Evolutionary conservation across 768 basidiomycete genomes (phyloP).

Genomic region (Kwoniella botswanensis): DNA sequence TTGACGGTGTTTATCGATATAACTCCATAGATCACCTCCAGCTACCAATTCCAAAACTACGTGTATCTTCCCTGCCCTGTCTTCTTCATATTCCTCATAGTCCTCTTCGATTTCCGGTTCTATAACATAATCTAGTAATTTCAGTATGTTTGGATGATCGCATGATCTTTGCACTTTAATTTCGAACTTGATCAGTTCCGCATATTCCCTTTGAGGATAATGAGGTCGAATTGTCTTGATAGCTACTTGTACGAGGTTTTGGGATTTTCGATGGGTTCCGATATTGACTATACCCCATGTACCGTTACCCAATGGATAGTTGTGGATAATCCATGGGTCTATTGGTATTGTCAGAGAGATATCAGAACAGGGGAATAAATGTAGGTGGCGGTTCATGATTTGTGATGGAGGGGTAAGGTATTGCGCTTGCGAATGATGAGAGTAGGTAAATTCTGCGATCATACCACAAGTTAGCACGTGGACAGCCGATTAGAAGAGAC

Average conservation of each 20-base stretch:
- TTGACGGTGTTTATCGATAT: slow-evolving; percentile 21
- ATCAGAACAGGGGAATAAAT: slow-evolving; percentile 10
- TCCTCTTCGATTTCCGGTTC: slow-evolving; percentile 1
- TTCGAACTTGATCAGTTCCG: slow-evolving; percentile 8
- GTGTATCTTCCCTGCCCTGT: slow-evolving; percentile 18
- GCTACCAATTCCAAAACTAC: slow-evolving; percentile 32
- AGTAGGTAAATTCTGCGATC: not conserved
- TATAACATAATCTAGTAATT: slow-evolving; percentile 29
- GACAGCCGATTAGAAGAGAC: too few relatives aligned
- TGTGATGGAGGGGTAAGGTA: not conserved
- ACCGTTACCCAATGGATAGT: slow-evolving; percentile 37
- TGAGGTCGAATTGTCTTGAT: slow-evolving; percentile 28
- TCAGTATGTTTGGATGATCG: slow-evolving; percentile 36
- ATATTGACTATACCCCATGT: slow-evolving; percentile 36
- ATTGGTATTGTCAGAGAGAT: not conserved
- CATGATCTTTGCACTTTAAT: slow-evolving; percentile 20
- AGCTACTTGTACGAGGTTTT: slow-evolving; percentile 23
- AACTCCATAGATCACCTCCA: slow-evolving; percentile 42
- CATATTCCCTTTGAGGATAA: not conserved
- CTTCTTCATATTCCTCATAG: not conserved
- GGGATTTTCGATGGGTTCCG: slow-evolving; percentile 1
- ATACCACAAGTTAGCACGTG: too few relatives aligned
- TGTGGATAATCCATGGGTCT: slow-evolving; percentile 25
- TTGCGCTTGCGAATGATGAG: slow-evolving; percentile 5
- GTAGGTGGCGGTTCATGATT: not conserved